These are phyloP conservation scores for Cystobasidium pallidum DNA, from an alignment of 1,284 basidiomycete species.

Conservation along the genomic window DNA sequence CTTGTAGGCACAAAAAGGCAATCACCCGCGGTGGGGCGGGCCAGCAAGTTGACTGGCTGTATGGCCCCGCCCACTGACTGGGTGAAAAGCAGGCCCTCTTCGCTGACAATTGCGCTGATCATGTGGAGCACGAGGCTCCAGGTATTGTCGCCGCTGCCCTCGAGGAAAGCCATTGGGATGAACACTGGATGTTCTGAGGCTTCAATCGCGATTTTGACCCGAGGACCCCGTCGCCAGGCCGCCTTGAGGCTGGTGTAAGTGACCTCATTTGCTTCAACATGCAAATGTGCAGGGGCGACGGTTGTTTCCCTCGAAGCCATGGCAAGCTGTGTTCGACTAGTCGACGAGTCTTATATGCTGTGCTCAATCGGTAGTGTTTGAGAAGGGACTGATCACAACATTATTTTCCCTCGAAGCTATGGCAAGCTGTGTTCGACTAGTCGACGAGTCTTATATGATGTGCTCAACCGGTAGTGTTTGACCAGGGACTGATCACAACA, in stretches of 20 bases:
- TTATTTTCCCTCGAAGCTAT: not conserved
- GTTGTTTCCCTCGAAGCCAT: not conserved
- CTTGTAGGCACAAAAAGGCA: not conserved
- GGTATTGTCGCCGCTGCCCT: slow-evolving; percentile 20
- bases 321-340: not conserved
- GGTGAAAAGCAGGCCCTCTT: slow-evolving; percentile 9
- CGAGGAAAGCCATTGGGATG: slow-evolving; percentile 23
- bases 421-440: not conserved
- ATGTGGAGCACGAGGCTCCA: slow-evolving; percentile 28
- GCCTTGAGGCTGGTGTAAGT: not conserved
- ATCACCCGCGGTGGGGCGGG: not conserved
- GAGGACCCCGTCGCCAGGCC: not conserved
- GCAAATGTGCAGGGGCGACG: not conserved
- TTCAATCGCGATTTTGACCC: not conserved
- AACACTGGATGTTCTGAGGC: not conserved
- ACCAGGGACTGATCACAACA: no score
- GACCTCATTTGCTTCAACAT: not conserved
- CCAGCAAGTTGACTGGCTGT: slow-evolving; percentile 3
- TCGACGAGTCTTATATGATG: no score
- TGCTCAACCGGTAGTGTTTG: no score
- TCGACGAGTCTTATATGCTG: not conserved
- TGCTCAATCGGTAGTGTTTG: not conserved
- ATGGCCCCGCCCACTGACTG: not conserved
- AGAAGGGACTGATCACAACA: no score
- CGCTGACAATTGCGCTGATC: slow-evolving; percentile 15